Percentiles rank a stretch among this genome's conserved stretches.
Conservation (phyloP, 257 asterid species). For the Jacaranda mimosifolia region DNA sequence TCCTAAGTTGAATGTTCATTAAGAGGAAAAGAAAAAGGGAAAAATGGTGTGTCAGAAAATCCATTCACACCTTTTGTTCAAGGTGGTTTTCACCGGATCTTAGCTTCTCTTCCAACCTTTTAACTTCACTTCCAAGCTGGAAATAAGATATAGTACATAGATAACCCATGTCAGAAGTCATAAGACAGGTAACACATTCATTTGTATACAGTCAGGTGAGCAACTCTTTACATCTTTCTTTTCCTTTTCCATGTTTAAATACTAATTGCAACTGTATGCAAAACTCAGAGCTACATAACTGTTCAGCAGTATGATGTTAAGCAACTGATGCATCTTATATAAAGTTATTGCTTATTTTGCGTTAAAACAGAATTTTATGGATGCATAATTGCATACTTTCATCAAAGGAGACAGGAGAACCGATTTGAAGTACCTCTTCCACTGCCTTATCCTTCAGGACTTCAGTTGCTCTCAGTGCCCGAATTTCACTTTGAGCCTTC, state of each 20-base stretch:
- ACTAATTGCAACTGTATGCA: background rate
- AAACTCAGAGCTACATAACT: background rate
- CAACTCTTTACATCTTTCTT: too few species aligned
- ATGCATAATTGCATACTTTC: background rate
- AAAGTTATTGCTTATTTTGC: slow-evolving; percentile 1
- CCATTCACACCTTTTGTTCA: slow-evolving; percentile 66
- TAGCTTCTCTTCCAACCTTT: slow-evolving; percentile 68
- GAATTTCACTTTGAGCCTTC: slow-evolving; percentile 74
- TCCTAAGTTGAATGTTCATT: background rate
- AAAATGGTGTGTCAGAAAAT: background rate
- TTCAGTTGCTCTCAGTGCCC: slow-evolving; percentile 71
- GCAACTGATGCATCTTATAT: background rate
- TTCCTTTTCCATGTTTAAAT: too few species aligned
- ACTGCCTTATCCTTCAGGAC: slow-evolving; percentile 77
- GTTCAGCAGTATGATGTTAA: background rate
- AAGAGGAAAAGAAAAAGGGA: background rate
- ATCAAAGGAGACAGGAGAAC: background rate
- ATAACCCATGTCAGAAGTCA: background rate
- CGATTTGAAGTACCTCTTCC: slow-evolving; percentile 64
- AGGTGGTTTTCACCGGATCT: slow-evolving; percentile 54
- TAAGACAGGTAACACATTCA: background rate
- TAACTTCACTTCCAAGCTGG: slow-evolving; percentile 68
- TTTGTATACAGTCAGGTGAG: too few species aligned
- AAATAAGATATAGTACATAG: slow-evolving; percentile 3
- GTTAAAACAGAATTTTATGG: background rate